Evolutionary conservation across 208 protist species (phyloP).

Genomic region (Acanthamoeba divionensis): DNA sequence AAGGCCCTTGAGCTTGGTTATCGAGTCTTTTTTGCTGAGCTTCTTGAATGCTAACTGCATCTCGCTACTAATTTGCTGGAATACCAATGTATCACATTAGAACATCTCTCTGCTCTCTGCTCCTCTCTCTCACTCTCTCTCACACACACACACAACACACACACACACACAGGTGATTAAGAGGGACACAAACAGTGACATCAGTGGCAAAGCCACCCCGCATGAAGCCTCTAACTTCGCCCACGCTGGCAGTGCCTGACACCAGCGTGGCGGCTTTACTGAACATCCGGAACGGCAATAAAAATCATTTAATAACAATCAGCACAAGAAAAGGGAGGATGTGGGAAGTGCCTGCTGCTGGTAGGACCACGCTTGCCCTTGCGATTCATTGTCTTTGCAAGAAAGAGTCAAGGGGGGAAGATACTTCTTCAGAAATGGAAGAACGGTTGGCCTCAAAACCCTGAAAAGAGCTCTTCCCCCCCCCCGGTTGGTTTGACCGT

Average conservation of each 20-base stretch:
- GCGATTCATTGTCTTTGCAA: too few relatives aligned
- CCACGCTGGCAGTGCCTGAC: background rate
- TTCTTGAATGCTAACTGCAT: constrained; percentile 51
- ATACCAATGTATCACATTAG: background rate
- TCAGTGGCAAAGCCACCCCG: background rate
- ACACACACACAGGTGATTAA: background rate
- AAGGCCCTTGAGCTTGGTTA: constrained; percentile 53
- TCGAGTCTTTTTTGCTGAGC: constrained; percentile 28
- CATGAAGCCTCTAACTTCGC: constrained; percentile 33
- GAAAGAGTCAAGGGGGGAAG: too few relatives aligned
- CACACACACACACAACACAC: too few relatives aligned
- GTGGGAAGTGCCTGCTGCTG: background rate
- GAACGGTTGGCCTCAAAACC: too few relatives aligned
- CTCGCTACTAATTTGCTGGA: constrained; percentile 15
- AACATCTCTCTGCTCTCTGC: too few relatives aligned
- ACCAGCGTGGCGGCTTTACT: constrained; percentile 1
- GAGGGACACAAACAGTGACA: background rate
- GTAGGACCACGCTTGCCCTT: constrained; percentile 4
- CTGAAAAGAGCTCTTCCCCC: too few relatives aligned
- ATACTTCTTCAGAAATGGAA: too few relatives aligned
- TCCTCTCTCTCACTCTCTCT: too few relatives aligned
- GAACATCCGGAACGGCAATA: background rate
- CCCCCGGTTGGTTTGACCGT: too few relatives aligned
- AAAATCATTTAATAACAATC: background rate
- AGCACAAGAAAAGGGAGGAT: background rate